phyloP scores from a whole-genome alignment of 768 basidiomycete genomes.

The Boletus sensibilis region DNA sequence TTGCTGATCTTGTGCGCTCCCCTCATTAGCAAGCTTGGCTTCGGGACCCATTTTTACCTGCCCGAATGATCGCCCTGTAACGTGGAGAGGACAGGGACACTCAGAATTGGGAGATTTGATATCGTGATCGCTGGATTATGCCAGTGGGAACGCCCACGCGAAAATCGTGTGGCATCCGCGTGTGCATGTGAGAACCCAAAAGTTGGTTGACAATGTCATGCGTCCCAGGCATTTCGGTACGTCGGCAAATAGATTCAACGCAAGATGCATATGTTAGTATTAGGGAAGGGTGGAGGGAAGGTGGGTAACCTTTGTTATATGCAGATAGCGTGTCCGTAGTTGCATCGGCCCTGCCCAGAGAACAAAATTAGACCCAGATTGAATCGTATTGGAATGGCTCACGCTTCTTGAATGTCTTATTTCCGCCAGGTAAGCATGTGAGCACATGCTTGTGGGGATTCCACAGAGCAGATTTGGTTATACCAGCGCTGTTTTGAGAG shows the following conservation, averaged over 20 bases:
- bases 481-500: neutral
- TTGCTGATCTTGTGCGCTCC: neutral
- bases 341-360: neutral
- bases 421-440: conserved; percentile 11
- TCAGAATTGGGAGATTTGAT: conserved; percentile 19
- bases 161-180: conserved; percentile 10
- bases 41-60: neutral
- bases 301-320: neutral
- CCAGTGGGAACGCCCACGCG: conserved; percentile 16
- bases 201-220: conserved; percentile 1
- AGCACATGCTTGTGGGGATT: neutral
- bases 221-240: neutral
- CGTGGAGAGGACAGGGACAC: conserved; percentile 10
- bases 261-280: neutral
- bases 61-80: conserved; percentile 3
- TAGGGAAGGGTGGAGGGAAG: neutral
- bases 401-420: conserved; percentile 1
- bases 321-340: neutral
- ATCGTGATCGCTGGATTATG: conserved; percentile 11
- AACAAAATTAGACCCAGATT: neutral
- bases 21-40: conserved; percentile 2
- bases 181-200: conserved; percentile 4
- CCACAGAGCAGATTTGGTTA: neutral
- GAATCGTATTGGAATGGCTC: conserved; percentile 1
- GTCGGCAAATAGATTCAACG: neutral